Percentiles rank a stretch among this genome's conserved stretches.
Conservation (phyloP, 164 flowering plant species). For the Echeveria elegans region DNA sequence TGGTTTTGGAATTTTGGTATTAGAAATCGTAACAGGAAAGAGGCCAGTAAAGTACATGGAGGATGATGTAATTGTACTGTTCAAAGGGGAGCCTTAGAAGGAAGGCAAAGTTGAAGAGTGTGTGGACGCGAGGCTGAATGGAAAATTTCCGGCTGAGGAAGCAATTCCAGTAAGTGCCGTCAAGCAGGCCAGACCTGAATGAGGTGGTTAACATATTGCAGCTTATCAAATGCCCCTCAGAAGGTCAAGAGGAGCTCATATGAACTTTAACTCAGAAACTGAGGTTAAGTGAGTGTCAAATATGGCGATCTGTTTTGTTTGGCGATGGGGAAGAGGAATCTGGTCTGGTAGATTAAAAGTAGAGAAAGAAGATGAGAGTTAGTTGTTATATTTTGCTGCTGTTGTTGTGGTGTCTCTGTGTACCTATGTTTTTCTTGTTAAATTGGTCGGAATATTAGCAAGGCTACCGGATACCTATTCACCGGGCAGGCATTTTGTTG, state of each 20-base stretch:
- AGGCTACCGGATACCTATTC: conserved; percentile 64
- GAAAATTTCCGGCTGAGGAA: conserved; percentile 71
- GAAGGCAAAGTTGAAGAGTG: conserved; percentile 76
- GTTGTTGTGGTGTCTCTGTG: conserved; percentile 11
- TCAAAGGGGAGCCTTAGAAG: conserved; percentile 78
- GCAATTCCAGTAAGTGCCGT: conserved; percentile 88
- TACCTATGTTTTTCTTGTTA: conserved; percentile 10
- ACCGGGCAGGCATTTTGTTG: conserved; percentile 36
- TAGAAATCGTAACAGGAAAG: conserved; percentile 84
- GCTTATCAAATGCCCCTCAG: conserved; percentile 74
- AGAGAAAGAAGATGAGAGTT: conserved; percentile 14
- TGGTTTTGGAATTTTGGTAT: conserved; percentile 74
- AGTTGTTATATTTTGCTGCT: conserved; percentile 16
- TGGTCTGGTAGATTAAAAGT: conserved; percentile 26
- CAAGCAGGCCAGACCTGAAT: conserved; percentile 85
- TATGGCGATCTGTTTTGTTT: conserved; percentile 8
- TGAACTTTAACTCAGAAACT: conserved; percentile 16
- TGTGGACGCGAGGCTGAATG: conserved; percentile 52
- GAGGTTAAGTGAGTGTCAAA: conserved; percentile 11
- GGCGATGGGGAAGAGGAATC: conserved; percentile 62
- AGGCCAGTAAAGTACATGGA: conserved; percentile 95
- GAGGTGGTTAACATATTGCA: conserved; percentile 88
- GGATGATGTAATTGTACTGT: conserved; percentile 84
- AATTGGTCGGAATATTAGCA: conserved; percentile 18
- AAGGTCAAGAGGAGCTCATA: conserved; percentile 50